phyloP scores from a whole-genome alignment of 1,139 yeast genomes.

The Yarrowia galli region DNA sequence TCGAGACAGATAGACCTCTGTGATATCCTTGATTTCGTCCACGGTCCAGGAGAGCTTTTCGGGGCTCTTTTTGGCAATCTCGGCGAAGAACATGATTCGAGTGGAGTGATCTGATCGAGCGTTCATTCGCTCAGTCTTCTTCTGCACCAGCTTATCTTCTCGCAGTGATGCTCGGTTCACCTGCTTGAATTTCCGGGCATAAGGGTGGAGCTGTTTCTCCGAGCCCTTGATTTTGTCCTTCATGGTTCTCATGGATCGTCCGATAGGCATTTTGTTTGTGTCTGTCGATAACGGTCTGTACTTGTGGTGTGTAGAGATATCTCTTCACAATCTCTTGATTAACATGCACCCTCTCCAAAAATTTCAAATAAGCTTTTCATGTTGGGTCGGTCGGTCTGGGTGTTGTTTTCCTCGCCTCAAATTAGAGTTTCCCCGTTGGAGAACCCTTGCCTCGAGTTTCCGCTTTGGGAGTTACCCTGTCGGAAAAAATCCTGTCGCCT shows the following conservation, averaged over 20 bases:
- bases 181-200: constrained; percentile 87
- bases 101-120: constrained; percentile 60
- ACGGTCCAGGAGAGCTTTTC: constrained; percentile 57
- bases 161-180: constrained; percentile 85
- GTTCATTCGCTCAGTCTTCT: constrained; percentile 66
- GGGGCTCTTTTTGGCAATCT: constrained; percentile 57
- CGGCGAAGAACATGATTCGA: constrained; percentile 64
- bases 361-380: constrained; percentile 14
- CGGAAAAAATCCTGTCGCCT: constrained; percentile 24
- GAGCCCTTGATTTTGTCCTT: constrained; percentile 68
- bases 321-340: not conserved
- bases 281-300: not conserved
- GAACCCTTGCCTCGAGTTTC: constrained; percentile 9
- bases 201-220: constrained; percentile 69
- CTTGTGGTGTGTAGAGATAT: not conserved
- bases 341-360: constrained; percentile 23
- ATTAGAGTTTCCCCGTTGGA: constrained; percentile 19
- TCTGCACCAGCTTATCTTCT: constrained; percentile 69
- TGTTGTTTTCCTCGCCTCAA: not conserved
- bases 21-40: constrained; percentile 66
- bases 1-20: constrained; percentile 69
- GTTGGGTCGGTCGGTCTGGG: too few species aligned
- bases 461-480: constrained; percentile 20
- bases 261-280: constrained; percentile 67
- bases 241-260: constrained; percentile 75